A percentile compares a stretch with the other conserved stretches of the same genome.
phyloP scores from a whole-genome alignment of 2,329 filamentous ascomycete genomes.

The Scedosporium aurantiacum region DNA sequence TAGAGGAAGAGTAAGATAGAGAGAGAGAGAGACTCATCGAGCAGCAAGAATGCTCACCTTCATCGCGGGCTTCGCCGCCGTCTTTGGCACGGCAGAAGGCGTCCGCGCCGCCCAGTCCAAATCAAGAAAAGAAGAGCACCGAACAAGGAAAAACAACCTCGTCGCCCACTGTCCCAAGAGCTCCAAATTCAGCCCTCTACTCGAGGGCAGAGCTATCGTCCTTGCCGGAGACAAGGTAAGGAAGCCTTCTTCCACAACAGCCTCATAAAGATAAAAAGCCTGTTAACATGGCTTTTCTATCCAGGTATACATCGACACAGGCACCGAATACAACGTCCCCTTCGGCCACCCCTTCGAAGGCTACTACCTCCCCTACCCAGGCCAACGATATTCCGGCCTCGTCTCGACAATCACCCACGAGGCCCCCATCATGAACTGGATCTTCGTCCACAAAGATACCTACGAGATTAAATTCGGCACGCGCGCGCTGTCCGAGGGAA shows the following conservation, averaged over 20 bases:
- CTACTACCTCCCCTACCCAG: constrained; percentile 47
- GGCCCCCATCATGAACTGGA: constrained; percentile 40
- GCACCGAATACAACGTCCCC: constrained; percentile 14
- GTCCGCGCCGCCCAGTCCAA: constrained; percentile 35
- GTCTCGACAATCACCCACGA: constrained; percentile 37
- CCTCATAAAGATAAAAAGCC: neutral
- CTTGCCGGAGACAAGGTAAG: constrained; percentile 30
- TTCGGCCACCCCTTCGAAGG: constrained; percentile 42
- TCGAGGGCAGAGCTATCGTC: constrained; percentile 33
- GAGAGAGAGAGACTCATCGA: neutral
- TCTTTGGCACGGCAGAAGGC: constrained; percentile 34
- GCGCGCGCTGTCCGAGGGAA: constrained; percentile 28
- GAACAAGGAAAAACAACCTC: constrained; percentile 35
- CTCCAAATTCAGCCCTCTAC: constrained; percentile 28
- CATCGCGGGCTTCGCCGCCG: constrained; percentile 28
- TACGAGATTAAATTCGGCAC: constrained; percentile 35
- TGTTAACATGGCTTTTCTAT: neutral
- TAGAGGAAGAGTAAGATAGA: neutral
- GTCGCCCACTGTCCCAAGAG: constrained; percentile 34
- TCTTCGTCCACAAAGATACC: constrained; percentile 33
- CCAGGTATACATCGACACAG: constrained; percentile 36
- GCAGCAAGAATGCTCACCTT: constrained; percentile 18
- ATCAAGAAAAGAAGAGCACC: constrained; percentile 33
- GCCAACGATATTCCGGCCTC: constrained; percentile 32
- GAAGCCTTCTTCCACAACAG: neutral